A percentile compares a stretch with the other conserved stretches of the same genome.
These are phyloP conservation scores for Penicillium occitanis DNA, from an alignment of 2,329 filamentous ascomycete species.

Conservation along the genomic window DNA sequence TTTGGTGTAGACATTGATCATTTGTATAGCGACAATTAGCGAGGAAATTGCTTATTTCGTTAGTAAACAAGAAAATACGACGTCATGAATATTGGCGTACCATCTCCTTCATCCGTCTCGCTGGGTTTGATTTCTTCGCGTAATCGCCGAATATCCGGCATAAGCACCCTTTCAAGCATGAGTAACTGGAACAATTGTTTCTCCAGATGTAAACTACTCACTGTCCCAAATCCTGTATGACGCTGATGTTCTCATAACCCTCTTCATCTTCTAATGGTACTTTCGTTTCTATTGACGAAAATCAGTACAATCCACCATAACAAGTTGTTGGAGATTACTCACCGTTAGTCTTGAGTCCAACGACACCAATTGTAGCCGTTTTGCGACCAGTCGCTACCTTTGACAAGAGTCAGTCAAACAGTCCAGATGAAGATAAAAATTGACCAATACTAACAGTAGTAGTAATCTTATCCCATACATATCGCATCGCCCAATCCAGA, in stretches of 20 bases:
- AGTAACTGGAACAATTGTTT: constrained; percentile 28
- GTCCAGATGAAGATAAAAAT: neutral
- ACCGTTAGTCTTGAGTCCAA: constrained; percentile 78
- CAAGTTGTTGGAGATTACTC: constrained; percentile 21
- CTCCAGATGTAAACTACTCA: constrained; percentile 46
- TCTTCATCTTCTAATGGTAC: constrained; percentile 67
- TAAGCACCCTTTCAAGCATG: constrained; percentile 51
- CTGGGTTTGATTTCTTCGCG: constrained; percentile 66
- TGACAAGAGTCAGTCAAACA: neutral
- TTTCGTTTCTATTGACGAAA: constrained; percentile 53
- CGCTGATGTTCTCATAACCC: constrained; percentile 76
- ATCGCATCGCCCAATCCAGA: constrained; percentile 84
- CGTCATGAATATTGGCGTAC: constrained; percentile 36
- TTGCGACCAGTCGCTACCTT: constrained; percentile 68
- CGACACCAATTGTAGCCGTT: constrained; percentile 71
- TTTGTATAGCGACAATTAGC: constrained; percentile 78
- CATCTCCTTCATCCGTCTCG: constrained; percentile 69
- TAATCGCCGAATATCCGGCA: constrained; percentile 68
- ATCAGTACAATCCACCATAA: neutral
- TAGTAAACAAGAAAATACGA: neutral
- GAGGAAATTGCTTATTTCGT: constrained; percentile 65
- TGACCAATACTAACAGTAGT: constrained; percentile 58
- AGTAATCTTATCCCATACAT: constrained; percentile 91
- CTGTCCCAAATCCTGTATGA: constrained; percentile 66
- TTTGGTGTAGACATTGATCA: constrained; percentile 78